phyloP scores from a whole-genome alignment of 2,329 filamentous ascomycete genomes.

The Ilyonectria robusta region DNA sequence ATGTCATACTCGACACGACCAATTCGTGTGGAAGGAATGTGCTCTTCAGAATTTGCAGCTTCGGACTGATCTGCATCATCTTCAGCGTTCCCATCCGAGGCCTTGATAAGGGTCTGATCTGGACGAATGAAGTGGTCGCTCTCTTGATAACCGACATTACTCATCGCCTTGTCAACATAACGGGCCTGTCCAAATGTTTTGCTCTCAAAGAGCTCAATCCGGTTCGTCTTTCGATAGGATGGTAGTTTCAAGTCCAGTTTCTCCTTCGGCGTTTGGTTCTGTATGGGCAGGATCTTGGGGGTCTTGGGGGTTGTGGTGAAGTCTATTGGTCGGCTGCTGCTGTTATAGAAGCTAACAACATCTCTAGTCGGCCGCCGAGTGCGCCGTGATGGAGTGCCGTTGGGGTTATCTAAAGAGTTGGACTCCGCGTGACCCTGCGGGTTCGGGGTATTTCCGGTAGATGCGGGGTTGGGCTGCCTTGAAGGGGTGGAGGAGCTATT shows the following conservation, averaged over 20 bases:
- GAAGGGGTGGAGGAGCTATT: slow-evolving; percentile 63
- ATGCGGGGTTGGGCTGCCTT: slow-evolving; percentile 60
- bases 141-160: slow-evolving; percentile 95
- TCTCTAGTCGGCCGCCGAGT: slow-evolving; percentile 65
- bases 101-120: slow-evolving; percentile 79
- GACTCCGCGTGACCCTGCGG: slow-evolving; percentile 51
- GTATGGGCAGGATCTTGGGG: slow-evolving; percentile 79
- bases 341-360: slow-evolving; percentile 67
- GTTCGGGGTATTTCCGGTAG: slow-evolving; percentile 60
- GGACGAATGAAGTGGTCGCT: slow-evolving; percentile 89
- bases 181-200: slow-evolving; percentile 87
- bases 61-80: slow-evolving; percentile 68
- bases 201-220: slow-evolving; percentile 86
- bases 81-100: slow-evolving; percentile 70
- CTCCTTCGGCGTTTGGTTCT: slow-evolving; percentile 85
- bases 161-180: slow-evolving; percentile 97
- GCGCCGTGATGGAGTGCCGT: slow-evolving; percentile 53
- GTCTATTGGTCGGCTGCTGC: slow-evolving; percentile 62
- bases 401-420: slow-evolving; percentile 50
- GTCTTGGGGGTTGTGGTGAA: slow-evolving; percentile 64
- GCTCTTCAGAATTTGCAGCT: slow-evolving; percentile 48
- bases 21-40: slow-evolving; percentile 60
- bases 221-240: slow-evolving; percentile 81
- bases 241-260: slow-evolving; percentile 83
- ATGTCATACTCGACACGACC: slow-evolving; percentile 98